A percentile compares a stretch with the other conserved stretches of the same genome.
phyloP scores from a whole-genome alignment of 257 asterid species.

The Gardenia jasminoides region DNA sequence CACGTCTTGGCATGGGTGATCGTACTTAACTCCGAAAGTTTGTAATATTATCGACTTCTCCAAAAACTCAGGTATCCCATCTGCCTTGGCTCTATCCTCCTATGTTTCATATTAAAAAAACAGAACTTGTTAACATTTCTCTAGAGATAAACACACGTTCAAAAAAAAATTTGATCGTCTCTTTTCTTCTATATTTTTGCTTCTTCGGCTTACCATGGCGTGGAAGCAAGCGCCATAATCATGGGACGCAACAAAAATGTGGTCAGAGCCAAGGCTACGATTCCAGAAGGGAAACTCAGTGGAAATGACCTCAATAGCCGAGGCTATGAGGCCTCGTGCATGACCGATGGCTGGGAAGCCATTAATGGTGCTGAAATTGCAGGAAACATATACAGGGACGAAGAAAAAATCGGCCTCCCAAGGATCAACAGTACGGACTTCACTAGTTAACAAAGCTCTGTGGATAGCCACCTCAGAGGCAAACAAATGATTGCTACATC shows the following conservation, averaged over 20 bases:
- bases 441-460: slow-evolving; percentile 45
- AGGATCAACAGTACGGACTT: slow-evolving; percentile 57
- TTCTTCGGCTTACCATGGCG: slow-evolving; percentile 53
- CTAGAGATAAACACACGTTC: not conserved
- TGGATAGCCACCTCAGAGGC: slow-evolving; percentile 94
- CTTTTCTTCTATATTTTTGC: not conserved
- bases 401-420: slow-evolving; percentile 82
- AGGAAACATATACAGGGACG: slow-evolving; percentile 84
- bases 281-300: slow-evolving; percentile 73
- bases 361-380: slow-evolving; percentile 82
- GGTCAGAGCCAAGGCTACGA: slow-evolving; percentile 83
- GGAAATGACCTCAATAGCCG: slow-evolving; percentile 54
- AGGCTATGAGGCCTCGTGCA: slow-evolving; percentile 60
- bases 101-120: slow-evolving; percentile 14
- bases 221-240: slow-evolving; percentile 97
- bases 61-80: slow-evolving; percentile 74
- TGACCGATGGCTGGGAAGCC: slow-evolving; percentile 95
- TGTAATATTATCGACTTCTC: slow-evolving; percentile 64
- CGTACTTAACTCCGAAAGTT: slow-evolving; percentile 74
- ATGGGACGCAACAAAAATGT: slow-evolving; percentile 87
- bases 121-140: not conserved
- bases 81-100: slow-evolving; percentile 83
- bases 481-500: slow-evolving; percentile 74
- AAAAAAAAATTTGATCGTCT: not conserved
- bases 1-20: slow-evolving; percentile 84